These are phyloP conservation scores for Vitis hybrid DNA, from an alignment of 177 flowering plant genomes.

Conservation along the genomic window DNA sequence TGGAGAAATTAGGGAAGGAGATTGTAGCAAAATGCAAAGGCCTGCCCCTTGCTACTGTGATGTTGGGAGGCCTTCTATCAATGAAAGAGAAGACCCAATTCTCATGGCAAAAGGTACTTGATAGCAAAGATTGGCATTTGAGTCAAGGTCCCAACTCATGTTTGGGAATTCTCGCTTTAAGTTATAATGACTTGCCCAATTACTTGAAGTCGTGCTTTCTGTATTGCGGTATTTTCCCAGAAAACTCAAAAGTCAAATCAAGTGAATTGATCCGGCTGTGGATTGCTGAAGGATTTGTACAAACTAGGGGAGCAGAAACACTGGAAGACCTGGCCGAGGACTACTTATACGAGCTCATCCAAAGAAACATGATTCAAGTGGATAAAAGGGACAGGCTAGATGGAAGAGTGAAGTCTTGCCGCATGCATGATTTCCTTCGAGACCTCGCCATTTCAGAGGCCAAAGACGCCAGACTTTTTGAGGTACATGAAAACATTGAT, in stretches of 20 bases:
- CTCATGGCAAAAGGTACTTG: background rate
- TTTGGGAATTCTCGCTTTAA: no score
- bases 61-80: slow-evolving; percentile 6
- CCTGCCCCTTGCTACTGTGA: slow-evolving; percentile 1
- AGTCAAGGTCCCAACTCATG: background rate
- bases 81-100: background rate
- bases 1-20: background rate
- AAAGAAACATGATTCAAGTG: slow-evolving; percentile 4
- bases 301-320: background rate
- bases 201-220: no score
- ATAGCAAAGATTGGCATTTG: background rate
- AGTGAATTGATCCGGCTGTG: slow-evolving; percentile 3
- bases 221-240: no score
- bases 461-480: background rate
- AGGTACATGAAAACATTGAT: background rate
- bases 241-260: background rate
- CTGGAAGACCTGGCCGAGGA: slow-evolving; percentile 17
- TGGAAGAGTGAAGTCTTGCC: slow-evolving; percentile 8
- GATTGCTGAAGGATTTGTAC: slow-evolving; percentile 11
- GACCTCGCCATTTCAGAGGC: slow-evolving; percentile 8
- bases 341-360: slow-evolving; percentile 12
- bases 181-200: no score
- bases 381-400: background rate
- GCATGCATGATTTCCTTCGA: slow-evolving; percentile 10
- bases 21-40: background rate